Percentiles rank a stretch among this genome's conserved stretches.
phyloP scores from a whole-genome alignment of 1,139 yeast genomes.

The Magnusiomyces magnusii region DNA sequence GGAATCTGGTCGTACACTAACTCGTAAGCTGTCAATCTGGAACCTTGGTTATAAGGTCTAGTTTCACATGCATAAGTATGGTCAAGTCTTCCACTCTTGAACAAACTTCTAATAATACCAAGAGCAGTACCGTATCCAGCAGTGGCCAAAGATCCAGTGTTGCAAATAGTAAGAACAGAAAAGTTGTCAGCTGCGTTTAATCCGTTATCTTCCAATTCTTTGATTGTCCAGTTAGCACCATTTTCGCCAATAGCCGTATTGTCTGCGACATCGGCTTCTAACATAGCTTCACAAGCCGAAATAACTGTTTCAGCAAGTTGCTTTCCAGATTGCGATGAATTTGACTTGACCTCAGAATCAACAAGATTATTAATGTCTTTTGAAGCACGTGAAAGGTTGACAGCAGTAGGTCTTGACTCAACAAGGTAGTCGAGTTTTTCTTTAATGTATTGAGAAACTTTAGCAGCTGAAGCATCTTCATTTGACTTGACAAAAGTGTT shows the following conservation, averaged over 20 bases:
- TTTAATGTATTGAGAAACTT: conserved; percentile 22
- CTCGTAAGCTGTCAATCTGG: conserved; percentile 87
- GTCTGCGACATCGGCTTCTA: conserved; percentile 68
- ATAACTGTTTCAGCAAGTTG: conserved; percentile 38
- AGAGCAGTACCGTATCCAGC: conserved; percentile 97
- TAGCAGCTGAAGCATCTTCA: conserved; percentile 10
- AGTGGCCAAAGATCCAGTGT: conserved; percentile 72
- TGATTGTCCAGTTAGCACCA: conserved; percentile 61
- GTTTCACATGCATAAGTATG: conserved; percentile 90
- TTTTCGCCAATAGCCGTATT: conserved; percentile 71
- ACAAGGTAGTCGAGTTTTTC: conserved; percentile 56
- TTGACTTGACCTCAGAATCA: conserved; percentile 5
- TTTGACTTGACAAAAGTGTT: conserved; percentile 7
- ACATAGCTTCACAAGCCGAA: conserved; percentile 50
- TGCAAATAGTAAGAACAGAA: conserved; percentile 69
- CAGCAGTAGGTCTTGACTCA: conserved; percentile 91
- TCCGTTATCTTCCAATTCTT: background rate
- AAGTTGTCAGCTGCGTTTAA: conserved; percentile 36
- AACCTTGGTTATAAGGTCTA: conserved; percentile 95
- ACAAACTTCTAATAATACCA: conserved; percentile 75
- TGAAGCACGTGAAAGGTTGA: conserved; percentile 76
- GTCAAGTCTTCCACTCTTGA: conserved; percentile 39
- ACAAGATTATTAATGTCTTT: conserved; percentile 43
- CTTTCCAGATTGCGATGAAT: background rate
- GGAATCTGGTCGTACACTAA: conserved; percentile 80